Evolutionary conservation across 495 filamentous ascomycete species (phyloP).

Genomic region (Xylaria venustula): DNA sequence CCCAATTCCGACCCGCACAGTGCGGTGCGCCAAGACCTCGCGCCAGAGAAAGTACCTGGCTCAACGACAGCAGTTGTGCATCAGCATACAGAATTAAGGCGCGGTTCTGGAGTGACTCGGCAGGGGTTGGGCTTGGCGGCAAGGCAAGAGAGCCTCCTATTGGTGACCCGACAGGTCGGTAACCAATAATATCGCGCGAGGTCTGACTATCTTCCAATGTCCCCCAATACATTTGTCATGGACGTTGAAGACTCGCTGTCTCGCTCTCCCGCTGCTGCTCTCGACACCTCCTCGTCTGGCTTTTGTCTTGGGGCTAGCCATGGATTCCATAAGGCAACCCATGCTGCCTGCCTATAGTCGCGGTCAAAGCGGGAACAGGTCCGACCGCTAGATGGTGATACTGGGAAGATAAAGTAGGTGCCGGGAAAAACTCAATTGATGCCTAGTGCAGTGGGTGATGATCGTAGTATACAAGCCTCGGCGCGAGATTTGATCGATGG

Average conservation of each 20-base stretch:
- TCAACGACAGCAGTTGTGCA: no score
- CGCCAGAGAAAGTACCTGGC: neutral
- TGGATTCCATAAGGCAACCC: no score
- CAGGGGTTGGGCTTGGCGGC: conserved; percentile 4
- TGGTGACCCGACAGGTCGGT: conserved; percentile 12
- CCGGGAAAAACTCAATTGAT: no score
- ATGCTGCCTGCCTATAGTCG: no score
- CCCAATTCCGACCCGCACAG: conserved; percentile 2
- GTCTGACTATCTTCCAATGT: neutral
- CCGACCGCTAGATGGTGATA: no score
- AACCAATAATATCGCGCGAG: conserved; percentile 6
- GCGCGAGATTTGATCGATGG: no score
- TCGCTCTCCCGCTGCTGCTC: neutral
- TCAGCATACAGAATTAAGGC: no score
- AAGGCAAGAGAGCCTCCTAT: neutral
- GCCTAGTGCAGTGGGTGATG: no score
- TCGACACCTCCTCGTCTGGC: neutral
- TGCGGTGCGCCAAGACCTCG: neutral
- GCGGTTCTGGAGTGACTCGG: neutral
- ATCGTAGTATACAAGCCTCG: no score
- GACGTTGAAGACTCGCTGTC: neutral
- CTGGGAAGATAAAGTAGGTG: no score
- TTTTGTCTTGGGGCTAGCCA: no score
- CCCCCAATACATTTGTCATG: conserved; percentile 13
- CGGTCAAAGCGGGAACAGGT: no score